Evolutionary conservation across 2,329 filamentous ascomycete genomes (phyloP).

Genomic region (Nemania diffusa): DNA sequence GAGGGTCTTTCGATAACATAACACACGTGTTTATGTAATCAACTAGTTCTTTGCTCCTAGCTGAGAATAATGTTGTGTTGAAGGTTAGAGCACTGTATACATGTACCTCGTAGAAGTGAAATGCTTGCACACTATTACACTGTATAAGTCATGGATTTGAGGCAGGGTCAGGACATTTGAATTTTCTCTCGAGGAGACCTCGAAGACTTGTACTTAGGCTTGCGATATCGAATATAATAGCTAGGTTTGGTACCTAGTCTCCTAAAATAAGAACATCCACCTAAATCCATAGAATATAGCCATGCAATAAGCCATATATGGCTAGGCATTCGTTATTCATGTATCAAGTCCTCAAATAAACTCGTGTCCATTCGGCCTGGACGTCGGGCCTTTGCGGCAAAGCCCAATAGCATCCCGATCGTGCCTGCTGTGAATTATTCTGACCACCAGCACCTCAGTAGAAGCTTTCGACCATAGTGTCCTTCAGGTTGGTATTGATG

Average conservation of each 20-base stretch:
- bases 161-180: slow-evolving; percentile 1
- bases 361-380: slow-evolving; percentile 1
- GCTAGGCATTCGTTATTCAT: slow-evolving; percentile 3
- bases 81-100: too few species aligned
- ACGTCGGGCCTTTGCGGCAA: not conserved
- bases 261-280: slow-evolving; percentile 4
- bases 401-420: slow-evolving; percentile 5
- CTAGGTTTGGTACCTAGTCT: not conserved
- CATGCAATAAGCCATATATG: not conserved
- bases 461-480: slow-evolving; percentile 98
- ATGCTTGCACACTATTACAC: too few species aligned
- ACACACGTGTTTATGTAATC: too few species aligned
- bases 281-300: slow-evolving; percentile 3
- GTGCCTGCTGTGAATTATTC: not conserved
- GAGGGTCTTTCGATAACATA: too few species aligned
- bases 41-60: too few species aligned
- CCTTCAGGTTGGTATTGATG: slow-evolving; percentile 89
- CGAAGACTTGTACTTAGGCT: slow-evolving; percentile 6
- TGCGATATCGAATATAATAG: not conserved
- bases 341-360: slow-evolving; percentile 8
- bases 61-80: too few species aligned
- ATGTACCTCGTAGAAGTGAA: too few species aligned
- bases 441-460: slow-evolving; percentile 65
- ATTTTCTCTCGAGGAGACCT: slow-evolving; percentile 8
- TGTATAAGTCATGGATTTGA: not conserved